Evolutionary conservation across 148 eudicot species (phyloP).

Genomic region (Rhododendron williamsianum): DNA sequence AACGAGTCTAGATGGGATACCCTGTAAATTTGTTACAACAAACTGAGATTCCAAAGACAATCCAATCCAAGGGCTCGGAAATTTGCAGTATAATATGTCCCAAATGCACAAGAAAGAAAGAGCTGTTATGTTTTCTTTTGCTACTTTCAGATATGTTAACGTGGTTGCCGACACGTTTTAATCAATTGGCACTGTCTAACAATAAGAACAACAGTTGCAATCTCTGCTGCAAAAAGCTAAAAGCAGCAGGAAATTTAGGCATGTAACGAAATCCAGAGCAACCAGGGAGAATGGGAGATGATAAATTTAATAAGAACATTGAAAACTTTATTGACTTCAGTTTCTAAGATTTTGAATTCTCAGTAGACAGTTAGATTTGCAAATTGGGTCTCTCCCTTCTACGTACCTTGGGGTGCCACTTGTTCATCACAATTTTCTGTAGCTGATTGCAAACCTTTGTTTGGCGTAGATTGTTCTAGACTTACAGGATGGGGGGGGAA

Average conservation of each 20-base stretch:
- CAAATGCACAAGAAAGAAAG: neutral
- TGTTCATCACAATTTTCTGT: no score
- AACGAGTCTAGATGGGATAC: constrained; percentile 38
- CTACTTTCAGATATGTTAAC: neutral
- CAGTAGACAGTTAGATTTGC: neutral
- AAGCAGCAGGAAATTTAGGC: neutral
- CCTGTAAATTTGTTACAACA: constrained; percentile 20
- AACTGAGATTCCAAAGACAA: neutral
- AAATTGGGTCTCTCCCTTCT: neutral
- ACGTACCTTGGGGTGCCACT: neutral
- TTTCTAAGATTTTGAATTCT: neutral
- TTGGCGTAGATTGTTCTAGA: neutral
- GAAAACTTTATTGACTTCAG: neutral
- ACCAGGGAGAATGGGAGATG: neutral
- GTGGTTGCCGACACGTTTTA: neutral
- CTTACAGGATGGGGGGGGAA: neutral
- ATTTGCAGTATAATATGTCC: neutral
- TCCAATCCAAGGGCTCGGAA: neutral
- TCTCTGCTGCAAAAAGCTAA: neutral
- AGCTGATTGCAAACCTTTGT: neutral
- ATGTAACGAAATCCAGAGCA: neutral
- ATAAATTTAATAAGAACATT: neutral
- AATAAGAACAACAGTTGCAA: neutral
- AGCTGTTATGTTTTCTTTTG: neutral
- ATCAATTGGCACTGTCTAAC: neutral